Conservation (phyloP, 495 filamentous ascomycete species). For the Annulohypoxylon stygium region DNA sequence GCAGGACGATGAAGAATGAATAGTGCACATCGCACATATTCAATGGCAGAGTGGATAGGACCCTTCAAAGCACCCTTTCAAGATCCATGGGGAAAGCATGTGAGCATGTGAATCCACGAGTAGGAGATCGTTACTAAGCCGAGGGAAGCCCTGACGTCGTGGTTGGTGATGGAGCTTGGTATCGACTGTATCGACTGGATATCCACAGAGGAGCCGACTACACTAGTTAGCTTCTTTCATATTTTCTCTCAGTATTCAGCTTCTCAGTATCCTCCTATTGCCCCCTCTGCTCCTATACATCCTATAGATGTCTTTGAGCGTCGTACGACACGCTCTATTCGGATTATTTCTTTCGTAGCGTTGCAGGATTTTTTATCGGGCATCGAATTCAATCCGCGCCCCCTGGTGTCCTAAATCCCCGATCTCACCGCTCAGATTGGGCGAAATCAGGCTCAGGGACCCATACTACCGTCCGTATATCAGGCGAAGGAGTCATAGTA, state of each 20-base stretch:
- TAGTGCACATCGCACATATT: not conserved
- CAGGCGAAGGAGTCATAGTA: slow-evolving; percentile 15
- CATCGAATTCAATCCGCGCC: slow-evolving; percentile 5
- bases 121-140: slow-evolving; percentile 7
- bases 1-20: slow-evolving; percentile 21
- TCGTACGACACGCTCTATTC: slow-evolving; percentile 5
- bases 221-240: not conserved
- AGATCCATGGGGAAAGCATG: not conserved
- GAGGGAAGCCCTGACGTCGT: not conserved
- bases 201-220: slow-evolving; percentile 5
- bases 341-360: not conserved
- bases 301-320: not conserved
- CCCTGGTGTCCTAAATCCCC: not conserved
- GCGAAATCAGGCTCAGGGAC: not conserved
- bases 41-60: not conserved
- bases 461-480: not conserved
- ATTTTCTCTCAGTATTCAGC: too few relatives aligned
- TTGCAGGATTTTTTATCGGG: slow-evolving; percentile 5
- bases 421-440: slow-evolving; percentile 3
- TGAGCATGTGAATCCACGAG: not conserved
- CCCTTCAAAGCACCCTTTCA: slow-evolving; percentile 1
- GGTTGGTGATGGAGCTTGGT: not conserved
- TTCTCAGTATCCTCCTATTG: not conserved
- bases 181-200: not conserved
- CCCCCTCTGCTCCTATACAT: not conserved